Base-by-base conservation (phyloP, 2,329 filamentous ascomycete genomes). In the Fusarium lyarnte region DNA sequence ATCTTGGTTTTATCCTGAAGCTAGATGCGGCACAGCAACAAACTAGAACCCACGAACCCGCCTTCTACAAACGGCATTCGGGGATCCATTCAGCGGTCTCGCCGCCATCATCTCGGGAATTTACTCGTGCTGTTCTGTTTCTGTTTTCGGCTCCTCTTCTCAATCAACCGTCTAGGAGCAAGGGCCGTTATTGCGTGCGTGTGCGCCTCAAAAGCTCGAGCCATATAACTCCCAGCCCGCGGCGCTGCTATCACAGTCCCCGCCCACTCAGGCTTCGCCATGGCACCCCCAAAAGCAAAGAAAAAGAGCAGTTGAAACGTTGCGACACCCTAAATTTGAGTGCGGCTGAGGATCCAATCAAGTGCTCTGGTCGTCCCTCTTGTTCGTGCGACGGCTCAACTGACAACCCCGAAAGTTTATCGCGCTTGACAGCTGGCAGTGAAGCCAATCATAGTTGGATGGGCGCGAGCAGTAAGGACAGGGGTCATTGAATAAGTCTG, bases 281-380 rank as follows among this genome's bases (percentile, higher is more conserved):
- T 53, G 42, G 39, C 42, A 47, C 42, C 69, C 45, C 36, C 36
- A n/a, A 59, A 39, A 51, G 31, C 47, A 51, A 36, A 36, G 23
- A 25, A 17, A 27, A 35, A 27, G 29, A 59, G 33, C 31, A 25
- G 51, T 67, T 70, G 66, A 73, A 73, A 73, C 58, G 66, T 69
- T 73, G 69, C 69, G 57, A 41, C 57, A 43, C 35, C 45, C 39
- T 17, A 53, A 53, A 46, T 35, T 49, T 42, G 36, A n/a, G 47
- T 71, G 70, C 70, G 71, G 61, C 70, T 73, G 57, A 47, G 31
- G 29, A 47, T 53, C 71, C 60, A 73, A 73, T 73, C 27, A 54
- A 27, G 27, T 52, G 39, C 42, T 46, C 63, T 12, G 58, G 29
- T 63, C 61, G 43, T 53, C 31, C 42, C 42, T 66, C 38, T 47